Conservation (phyloP, 805 yeast species). For the Barnettozyma salicaria region DNA sequence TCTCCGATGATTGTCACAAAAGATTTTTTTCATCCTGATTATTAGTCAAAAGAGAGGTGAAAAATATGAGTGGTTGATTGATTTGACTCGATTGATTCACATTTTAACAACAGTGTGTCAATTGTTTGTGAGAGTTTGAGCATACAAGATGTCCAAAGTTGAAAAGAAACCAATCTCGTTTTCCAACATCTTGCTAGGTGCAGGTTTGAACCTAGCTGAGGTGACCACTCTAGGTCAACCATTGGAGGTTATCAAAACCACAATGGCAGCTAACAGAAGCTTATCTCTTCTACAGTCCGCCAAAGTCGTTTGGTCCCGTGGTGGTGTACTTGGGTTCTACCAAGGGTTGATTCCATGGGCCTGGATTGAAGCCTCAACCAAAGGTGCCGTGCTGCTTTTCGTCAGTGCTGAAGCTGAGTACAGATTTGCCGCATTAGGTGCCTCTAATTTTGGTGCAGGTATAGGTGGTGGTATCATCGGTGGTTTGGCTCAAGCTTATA, state of each 20-base stretch:
- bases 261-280: slow-evolving; percentile 95
- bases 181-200: slow-evolving; percentile 88
- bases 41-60: background rate
- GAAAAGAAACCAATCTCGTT: slow-evolving; percentile 84
- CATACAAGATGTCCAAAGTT: slow-evolving; percentile 28
- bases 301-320: slow-evolving; percentile 82
- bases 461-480: slow-evolving; percentile 95
- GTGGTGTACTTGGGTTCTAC: slow-evolving; percentile 88
- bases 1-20: too few species aligned
- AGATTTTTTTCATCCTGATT: slow-evolving; percentile 26
- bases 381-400: slow-evolving; percentile 92
- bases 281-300: slow-evolving; percentile 63
- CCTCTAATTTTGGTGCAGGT: slow-evolving; percentile 73
- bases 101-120: too few species aligned
- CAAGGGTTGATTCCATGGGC: slow-evolving; percentile 99
- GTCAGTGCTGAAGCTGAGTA: slow-evolving; percentile 92
- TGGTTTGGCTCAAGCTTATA: slow-evolving; percentile 93
- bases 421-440: slow-evolving; percentile 56
- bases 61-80: too few species aligned
- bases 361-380: slow-evolving; percentile 98
- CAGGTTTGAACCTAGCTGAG: slow-evolving; percentile 87
- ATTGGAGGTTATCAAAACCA: slow-evolving; percentile 89
- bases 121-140: too few species aligned
- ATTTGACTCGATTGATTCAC: too few species aligned
- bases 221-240: slow-evolving; percentile 97